These are phyloP conservation scores for Eudorina sp. DNA, from an alignment of 139 green algal genomes.

Conservation along the genomic window DNA sequence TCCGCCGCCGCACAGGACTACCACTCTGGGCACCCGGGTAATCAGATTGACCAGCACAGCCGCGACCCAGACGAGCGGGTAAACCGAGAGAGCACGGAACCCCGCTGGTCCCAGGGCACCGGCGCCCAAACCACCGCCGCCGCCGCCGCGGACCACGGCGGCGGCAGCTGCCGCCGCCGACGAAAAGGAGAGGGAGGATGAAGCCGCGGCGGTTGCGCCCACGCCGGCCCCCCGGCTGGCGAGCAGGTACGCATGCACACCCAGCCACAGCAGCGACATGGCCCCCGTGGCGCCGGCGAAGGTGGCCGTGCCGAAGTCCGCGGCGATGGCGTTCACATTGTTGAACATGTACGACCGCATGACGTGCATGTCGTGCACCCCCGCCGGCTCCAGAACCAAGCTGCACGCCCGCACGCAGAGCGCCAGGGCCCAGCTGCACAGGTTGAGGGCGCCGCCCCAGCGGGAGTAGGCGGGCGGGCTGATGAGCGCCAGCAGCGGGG, in stretches of 20 bases:
- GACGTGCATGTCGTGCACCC: slow-evolving; percentile 40
- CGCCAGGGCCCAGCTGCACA: not conserved
- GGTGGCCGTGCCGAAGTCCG: not conserved
- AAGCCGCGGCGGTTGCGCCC: not conserved
- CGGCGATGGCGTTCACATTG: not conserved
- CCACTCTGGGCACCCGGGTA: not conserved
- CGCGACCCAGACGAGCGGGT: not conserved
- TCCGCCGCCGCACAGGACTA: not conserved
- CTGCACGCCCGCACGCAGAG: not conserved
- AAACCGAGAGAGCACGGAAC: not conserved
- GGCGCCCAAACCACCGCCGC: not conserved
- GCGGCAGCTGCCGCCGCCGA: too few species aligned
- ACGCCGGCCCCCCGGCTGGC: not conserved
- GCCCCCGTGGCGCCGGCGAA: not conserved
- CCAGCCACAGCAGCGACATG: not conserved
- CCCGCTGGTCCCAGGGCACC: not conserved
- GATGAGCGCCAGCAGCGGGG: not conserved
- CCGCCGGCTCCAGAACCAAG: slow-evolving; percentile 24
- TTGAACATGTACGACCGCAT: slow-evolving; percentile 34
- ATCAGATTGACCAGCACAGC: not conserved
- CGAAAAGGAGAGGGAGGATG: too few species aligned
- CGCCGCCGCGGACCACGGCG: too few species aligned
- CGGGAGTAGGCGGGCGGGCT: not conserved
- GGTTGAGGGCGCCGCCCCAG: not conserved
- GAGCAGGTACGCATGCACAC: slow-evolving; percentile 1